These are phyloP conservation scores for Suhomyces bribrorum DNA, from an alignment of 1,139 yeast species.

Conservation along the genomic window DNA sequence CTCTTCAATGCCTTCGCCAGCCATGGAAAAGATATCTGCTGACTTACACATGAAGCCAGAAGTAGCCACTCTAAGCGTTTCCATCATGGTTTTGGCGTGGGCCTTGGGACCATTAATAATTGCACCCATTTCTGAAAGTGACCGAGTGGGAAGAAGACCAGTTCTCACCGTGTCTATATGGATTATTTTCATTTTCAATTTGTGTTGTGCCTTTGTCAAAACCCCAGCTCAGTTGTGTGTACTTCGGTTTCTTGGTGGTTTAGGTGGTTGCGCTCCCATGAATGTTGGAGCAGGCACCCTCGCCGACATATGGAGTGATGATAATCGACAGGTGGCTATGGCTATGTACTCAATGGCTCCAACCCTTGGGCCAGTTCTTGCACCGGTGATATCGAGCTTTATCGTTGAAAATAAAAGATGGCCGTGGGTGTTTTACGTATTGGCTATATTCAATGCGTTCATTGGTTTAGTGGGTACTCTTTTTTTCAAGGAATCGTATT, in stretches of 20 bases:
- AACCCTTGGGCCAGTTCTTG: constrained; percentile 39
- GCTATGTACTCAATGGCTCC: constrained; percentile 64
- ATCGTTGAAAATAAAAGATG: constrained; percentile 35
- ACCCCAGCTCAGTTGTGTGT: constrained; percentile 57
- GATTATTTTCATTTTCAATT: constrained; percentile 52
- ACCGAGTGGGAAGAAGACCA: constrained; percentile 48
- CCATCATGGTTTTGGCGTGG: constrained; percentile 64
- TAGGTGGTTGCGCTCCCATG: constrained; percentile 65
- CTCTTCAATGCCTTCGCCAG: constrained; percentile 62
- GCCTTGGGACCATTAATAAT: constrained; percentile 60
- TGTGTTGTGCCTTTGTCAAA: constrained; percentile 58
- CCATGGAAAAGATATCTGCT: constrained; percentile 46
- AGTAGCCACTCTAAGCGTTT: constrained; percentile 51
- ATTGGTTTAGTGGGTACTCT: constrained; percentile 46
- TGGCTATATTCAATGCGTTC: constrained; percentile 54
- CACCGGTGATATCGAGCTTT: constrained; percentile 38
- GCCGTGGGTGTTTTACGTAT: constrained; percentile 66
- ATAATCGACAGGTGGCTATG: constrained; percentile 56
- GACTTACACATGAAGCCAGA: constrained; percentile 43
- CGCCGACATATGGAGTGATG: constrained; percentile 60
- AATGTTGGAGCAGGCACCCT: constrained; percentile 73
- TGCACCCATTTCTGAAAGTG: constrained; percentile 63
- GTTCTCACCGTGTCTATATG: constrained; percentile 54
- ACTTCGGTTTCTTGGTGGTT: constrained; percentile 61
- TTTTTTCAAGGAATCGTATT: constrained; percentile 56